Evolutionary conservation across 768 basidiomycete genomes (phyloP).

Genomic region (Kwoniella botswanensis): DNA sequence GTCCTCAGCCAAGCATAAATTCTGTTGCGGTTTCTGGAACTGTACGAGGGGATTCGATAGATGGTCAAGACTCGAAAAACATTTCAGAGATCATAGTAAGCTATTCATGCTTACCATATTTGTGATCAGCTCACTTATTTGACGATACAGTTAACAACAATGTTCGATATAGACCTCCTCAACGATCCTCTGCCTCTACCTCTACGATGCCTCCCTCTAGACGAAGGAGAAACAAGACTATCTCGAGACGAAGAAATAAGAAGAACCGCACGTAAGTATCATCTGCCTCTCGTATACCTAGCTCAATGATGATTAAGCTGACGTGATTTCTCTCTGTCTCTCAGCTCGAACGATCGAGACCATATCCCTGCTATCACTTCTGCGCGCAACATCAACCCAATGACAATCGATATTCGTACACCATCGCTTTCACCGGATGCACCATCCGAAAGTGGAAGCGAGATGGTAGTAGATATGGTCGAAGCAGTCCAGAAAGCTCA

Average conservation of each 20-base stretch:
- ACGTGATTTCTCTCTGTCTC: background rate
- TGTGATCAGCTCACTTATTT: background rate
- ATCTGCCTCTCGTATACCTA: background rate
- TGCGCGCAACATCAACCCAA: background rate
- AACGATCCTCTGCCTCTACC: background rate
- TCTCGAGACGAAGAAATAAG: background rate
- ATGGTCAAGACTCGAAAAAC: constrained; percentile 13
- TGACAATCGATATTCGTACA: constrained; percentile 9
- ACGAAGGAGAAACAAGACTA: background rate
- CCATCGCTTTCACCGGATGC: constrained; percentile 20
- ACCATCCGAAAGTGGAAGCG: background rate
- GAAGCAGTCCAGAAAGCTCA: too few species aligned
- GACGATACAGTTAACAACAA: background rate
- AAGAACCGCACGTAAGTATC: constrained; percentile 12
- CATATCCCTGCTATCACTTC: background rate
- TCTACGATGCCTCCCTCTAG: background rate
- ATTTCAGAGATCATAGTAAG: constrained; percentile 16
- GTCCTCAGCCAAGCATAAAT: constrained; percentile 1
- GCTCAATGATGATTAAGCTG: background rate
- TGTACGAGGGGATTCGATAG: constrained; percentile 11
- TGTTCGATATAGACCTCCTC: background rate
- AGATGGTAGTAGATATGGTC: background rate
- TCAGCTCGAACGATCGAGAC: constrained; percentile 7
- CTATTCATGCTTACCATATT: too few species aligned
- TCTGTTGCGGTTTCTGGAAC: background rate